Base-by-base conservation (phyloP, 768 basidiomycete species). In the Mrakia frigida region DNA sequence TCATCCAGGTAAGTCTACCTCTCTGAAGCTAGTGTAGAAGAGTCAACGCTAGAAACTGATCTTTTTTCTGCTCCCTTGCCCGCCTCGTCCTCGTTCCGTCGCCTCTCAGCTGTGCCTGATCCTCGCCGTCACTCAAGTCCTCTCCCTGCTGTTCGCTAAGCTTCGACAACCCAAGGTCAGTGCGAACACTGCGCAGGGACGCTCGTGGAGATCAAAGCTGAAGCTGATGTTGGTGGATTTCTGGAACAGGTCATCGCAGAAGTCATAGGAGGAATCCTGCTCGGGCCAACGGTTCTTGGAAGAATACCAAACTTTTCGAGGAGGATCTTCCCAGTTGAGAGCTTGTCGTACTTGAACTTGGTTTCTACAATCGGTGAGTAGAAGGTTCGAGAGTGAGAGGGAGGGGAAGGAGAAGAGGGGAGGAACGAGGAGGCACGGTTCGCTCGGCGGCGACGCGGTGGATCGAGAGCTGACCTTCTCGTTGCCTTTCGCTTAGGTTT, bases 161-260 rank as follows among this genome's bases (percentile, higher is more conserved):
- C 88, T 96, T 50, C 89, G 88, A 46, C 95, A 98, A 81, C 96
- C 96, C 2, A 87, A 67, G 61, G 56, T 28, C 0, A 56, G 56
- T 28, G n/a, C n/a, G n/a, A n/a, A n/a, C n/a, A n/a, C n/a, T n/a
- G n/a, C n/a, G n/a, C n/a, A n/a, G n/a, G n/a, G n/a, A n/a, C n/a
- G n/a, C n/a, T n/a, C n/a, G n/a, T n/a, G n/a, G n/a, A n/a, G n/a
- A n/a, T n/a, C n/a, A n/a, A n/a, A n/a, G n/a, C n/a, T n/a, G n/a
- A n/a, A n/a, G n/a, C 50, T 16, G 16, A 5, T 23, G 16, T 18
- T 23, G 16, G 5, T 52, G 16, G n/a, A n/a, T 52, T 56, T 56
- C 53, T n/a, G n/a, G n/a, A n/a, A 13, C 56, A 90, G n/a, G 95
- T 98, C 77, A 93, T 97, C 72, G 89, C 94, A 59, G 95, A 98